Percentiles rank a stretch among this genome's conserved stretches.
Conservation (phyloP, 495 filamentous ascomycete genomes). For the Penicillium subrubescens region DNA sequence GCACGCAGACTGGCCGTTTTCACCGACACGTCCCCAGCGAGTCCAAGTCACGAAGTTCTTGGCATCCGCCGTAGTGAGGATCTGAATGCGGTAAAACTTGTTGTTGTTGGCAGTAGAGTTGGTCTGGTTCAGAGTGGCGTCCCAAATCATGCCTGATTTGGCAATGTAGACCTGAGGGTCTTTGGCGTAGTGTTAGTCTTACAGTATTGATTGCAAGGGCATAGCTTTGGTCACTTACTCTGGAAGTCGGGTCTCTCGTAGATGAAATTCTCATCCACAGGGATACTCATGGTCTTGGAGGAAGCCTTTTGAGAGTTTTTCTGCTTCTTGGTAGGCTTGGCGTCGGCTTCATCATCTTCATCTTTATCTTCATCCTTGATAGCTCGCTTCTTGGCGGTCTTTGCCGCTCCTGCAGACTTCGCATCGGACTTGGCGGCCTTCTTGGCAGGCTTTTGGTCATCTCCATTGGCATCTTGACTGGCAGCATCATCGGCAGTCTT, state of each 20-base stretch:
- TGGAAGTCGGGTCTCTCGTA: background rate
- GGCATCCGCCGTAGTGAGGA: conserved; percentile 29
- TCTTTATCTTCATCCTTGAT: conserved; percentile 11
- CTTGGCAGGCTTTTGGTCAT: background rate
- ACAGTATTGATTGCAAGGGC: background rate
- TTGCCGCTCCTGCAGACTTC: background rate
- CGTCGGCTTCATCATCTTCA: background rate
- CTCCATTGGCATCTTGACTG: background rate
- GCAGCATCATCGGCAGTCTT: conserved; percentile 19
- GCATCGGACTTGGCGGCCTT: conserved; percentile 18
- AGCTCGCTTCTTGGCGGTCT: conserved; percentile 35
- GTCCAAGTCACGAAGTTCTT: conserved; percentile 60
- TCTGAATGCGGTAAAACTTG: conserved; percentile 72
- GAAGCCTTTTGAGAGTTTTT: conserved; percentile 49
- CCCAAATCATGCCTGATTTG: conserved; percentile 60
- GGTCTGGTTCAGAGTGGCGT: conserved; percentile 54
- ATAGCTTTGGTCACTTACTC: conserved; percentile 15
- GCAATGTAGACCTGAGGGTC: conserved; percentile 64
- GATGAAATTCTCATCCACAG: conserved; percentile 53
- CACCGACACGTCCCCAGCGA: conserved; percentile 80
- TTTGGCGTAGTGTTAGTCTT: background rate
- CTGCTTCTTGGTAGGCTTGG: conserved; percentile 31
- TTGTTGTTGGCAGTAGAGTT: conserved; percentile 61
- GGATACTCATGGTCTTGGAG: conserved; percentile 42
- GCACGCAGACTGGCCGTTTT: conserved; percentile 60